phyloP scores from a whole-genome alignment of 2,329 filamentous ascomycete genomes.

The Fusarium oxysporum region DNA sequence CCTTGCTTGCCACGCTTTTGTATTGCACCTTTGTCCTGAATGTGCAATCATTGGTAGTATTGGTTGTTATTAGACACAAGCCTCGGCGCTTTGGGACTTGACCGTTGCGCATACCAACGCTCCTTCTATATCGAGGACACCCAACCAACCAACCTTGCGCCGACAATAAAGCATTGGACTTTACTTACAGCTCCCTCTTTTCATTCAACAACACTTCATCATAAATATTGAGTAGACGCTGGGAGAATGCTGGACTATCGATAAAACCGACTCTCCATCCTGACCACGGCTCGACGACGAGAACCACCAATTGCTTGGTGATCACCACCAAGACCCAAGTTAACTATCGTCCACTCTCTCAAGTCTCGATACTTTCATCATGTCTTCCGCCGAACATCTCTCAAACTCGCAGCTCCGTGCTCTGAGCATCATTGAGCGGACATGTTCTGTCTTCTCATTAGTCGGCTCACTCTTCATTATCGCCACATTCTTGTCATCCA shows the following conservation, averaged over 20 bases:
- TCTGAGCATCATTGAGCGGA: slow-evolving; percentile 73
- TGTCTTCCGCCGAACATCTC: slow-evolving; percentile 28
- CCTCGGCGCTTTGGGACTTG: background rate
- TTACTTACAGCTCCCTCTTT: background rate
- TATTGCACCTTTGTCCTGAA: background rate
- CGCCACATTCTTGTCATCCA: slow-evolving; percentile 74
- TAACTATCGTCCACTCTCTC: background rate
- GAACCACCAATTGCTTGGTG: background rate
- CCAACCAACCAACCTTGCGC: background rate
- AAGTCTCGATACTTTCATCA: slow-evolving; percentile 15
- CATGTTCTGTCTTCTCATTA: slow-evolving; percentile 77
- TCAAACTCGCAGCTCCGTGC: slow-evolving; percentile 59
- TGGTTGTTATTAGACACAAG: background rate
- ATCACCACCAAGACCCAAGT: background rate
- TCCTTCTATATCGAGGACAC: slow-evolving; percentile 19
- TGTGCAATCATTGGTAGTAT: background rate
- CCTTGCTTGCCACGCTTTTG: background rate
- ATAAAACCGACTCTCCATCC: slow-evolving; percentile 4
- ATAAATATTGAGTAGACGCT: background rate
- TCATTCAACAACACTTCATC: background rate
- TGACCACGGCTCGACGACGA: slow-evolving; percentile 9
- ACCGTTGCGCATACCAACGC: slow-evolving; percentile 5
- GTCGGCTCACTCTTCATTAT: slow-evolving; percentile 79
- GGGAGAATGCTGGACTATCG: slow-evolving; percentile 26
- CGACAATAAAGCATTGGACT: background rate